Conservation (phyloP, 1,284 basidiomycete species). For the Ceratobasidium theobromae region DNA sequence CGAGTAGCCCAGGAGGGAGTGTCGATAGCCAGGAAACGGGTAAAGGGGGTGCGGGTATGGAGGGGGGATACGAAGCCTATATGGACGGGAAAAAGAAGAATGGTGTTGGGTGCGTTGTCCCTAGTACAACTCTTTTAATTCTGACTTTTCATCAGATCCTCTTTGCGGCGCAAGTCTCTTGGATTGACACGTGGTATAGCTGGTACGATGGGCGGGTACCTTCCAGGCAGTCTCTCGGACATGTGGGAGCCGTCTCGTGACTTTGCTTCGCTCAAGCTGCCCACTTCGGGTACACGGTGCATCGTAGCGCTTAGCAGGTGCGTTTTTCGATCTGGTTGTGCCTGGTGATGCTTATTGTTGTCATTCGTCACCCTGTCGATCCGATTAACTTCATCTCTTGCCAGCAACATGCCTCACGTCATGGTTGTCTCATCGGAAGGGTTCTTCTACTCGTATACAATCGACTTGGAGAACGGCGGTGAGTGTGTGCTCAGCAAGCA, state of each 20-base stretch:
- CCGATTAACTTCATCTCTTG: too few species aligned
- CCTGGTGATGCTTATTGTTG: constrained; percentile 55
- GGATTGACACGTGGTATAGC: constrained; percentile 34
- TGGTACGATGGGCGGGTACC: constrained; percentile 72
- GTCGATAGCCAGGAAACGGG: constrained; percentile 61
- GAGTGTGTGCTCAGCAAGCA: constrained; percentile 95
- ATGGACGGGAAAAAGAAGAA: constrained; percentile 67
- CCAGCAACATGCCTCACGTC: constrained; percentile 93
- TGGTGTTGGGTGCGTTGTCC: constrained; percentile 53
- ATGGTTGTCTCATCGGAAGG: constrained; percentile 97
- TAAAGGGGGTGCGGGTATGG: constrained; percentile 51
- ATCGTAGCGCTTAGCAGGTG: constrained; percentile 86
- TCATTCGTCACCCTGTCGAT: background rate
- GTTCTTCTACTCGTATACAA: constrained; percentile 92
- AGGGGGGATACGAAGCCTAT: constrained; percentile 75
- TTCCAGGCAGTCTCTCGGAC: constrained; percentile 89
- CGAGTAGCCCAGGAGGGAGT: constrained; percentile 59
- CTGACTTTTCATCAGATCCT: constrained; percentile 18
- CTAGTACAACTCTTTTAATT: background rate
- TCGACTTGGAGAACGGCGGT: constrained; percentile 95
- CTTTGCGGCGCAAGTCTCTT: constrained; percentile 34
- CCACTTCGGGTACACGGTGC: constrained; percentile 75
- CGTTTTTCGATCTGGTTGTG: too few species aligned
- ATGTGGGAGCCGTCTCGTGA: constrained; percentile 97
- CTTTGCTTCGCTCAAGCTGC: constrained; percentile 90